These are phyloP conservation scores for Castanospermum australe DNA, from an alignment of 306 rosid species.

Conservation along the genomic window DNA sequence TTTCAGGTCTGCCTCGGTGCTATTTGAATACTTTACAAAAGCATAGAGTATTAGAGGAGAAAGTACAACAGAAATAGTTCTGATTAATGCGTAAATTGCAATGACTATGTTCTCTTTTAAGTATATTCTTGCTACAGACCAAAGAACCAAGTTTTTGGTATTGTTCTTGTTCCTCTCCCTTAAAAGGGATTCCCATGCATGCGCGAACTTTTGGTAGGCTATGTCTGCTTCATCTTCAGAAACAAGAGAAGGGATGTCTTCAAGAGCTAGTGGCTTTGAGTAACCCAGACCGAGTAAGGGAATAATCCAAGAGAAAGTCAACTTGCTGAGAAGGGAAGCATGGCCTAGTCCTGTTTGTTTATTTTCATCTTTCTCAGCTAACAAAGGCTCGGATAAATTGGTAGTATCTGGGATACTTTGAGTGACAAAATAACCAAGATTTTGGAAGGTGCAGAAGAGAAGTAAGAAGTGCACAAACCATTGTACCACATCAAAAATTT, in stretches of 20 bases:
- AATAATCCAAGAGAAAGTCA: slow-evolving; percentile 69
- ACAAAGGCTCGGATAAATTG: slow-evolving; percentile 53
- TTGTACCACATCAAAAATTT: slow-evolving; percentile 28
- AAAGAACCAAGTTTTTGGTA: slow-evolving; percentile 46
- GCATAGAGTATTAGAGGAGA: slow-evolving; percentile 69
- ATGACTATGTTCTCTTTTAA: slow-evolving; percentile 56
- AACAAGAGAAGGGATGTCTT: slow-evolving; percentile 63
- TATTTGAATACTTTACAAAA: slow-evolving; percentile 60
- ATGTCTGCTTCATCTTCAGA: slow-evolving; percentile 61
- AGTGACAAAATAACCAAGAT: slow-evolving; percentile 23
- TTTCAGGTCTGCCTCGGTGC: slow-evolving; percentile 16
- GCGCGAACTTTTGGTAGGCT: slow-evolving; percentile 45
- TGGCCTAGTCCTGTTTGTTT: slow-evolving; percentile 30
- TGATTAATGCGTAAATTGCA: slow-evolving; percentile 49
- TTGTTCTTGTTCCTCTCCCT: slow-evolving; percentile 35
- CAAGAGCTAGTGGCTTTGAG: slow-evolving; percentile 51
- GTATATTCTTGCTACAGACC: slow-evolving; percentile 48
- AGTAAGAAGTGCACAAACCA: slow-evolving; percentile 52
- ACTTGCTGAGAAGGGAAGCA: slow-evolving; percentile 44
- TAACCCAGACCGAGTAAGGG: slow-evolving; percentile 58
- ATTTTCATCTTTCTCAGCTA: slow-evolving; percentile 25
- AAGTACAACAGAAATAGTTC: slow-evolving; percentile 45
- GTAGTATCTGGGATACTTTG: neutral
- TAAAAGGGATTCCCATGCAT: slow-evolving; percentile 51
- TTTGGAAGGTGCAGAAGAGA: slow-evolving; percentile 47